These are phyloP conservation scores for Globisporangium acanthophoron DNA, from an alignment of 352 stramenopile genomes.

Conservation along the genomic window DNA sequence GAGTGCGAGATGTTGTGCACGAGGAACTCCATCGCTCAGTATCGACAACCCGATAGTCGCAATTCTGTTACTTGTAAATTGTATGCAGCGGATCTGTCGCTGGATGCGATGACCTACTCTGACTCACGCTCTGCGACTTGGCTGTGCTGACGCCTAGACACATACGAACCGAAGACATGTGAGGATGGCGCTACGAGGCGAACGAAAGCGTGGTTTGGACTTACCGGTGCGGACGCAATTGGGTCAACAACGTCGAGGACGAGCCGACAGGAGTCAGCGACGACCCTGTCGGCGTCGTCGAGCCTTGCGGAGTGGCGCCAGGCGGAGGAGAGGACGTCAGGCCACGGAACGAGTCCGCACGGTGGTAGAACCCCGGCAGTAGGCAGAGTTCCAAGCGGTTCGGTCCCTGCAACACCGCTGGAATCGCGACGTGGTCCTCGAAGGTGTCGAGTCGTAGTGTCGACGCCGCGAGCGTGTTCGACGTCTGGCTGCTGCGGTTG, in stretches of 20 bases:
- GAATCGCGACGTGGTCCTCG: not conserved
- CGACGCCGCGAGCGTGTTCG: not conserved
- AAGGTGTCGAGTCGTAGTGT: not conserved
- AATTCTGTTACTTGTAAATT: too few species aligned
- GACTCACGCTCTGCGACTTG: too few species aligned
- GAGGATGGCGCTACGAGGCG: too few species aligned
- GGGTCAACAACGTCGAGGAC: not conserved
- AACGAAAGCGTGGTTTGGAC: not conserved
- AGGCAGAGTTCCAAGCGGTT: not conserved
- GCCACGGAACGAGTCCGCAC: constrained; percentile 2
- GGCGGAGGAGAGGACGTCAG: constrained; percentile 3
- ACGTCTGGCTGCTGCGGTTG: constrained; percentile 1
- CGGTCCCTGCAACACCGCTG: not conserved
- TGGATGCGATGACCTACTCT: too few species aligned
- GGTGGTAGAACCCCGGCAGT: not conserved
- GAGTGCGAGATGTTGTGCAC: constrained; percentile 97
- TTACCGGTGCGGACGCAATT: not conserved
- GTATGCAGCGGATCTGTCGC: too few species aligned
- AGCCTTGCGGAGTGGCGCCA: not conserved
- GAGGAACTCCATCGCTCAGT: constrained; percentile 83
- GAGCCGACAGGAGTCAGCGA: not conserved
- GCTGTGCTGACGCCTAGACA: not conserved
- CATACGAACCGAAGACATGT: not conserved
- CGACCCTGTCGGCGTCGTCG: not conserved
- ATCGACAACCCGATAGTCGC: too few species aligned